Conservation (phyloP, 1,284 basidiomycete genomes). For the Cutaneotrichosporon cavernicola region DNA sequence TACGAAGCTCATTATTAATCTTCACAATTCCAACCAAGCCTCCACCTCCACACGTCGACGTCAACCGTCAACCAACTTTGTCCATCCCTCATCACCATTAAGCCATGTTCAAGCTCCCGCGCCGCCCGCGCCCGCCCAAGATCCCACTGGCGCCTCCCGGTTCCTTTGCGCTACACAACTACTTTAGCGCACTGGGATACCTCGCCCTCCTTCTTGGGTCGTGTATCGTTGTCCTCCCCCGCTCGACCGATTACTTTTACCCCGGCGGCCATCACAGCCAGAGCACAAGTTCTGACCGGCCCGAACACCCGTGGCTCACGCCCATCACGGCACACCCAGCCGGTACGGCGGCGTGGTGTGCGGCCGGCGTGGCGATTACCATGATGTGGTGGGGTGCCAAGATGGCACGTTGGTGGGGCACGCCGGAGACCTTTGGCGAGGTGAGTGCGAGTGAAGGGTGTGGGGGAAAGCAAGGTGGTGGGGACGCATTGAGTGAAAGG, state of each 20-base stretch:
- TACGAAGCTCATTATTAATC: no score
- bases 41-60: neutral
- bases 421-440: constrained; percentile 12
- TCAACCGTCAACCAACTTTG: neutral
- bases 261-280: constrained; percentile 18
- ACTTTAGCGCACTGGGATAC: constrained; percentile 71
- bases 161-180: constrained; percentile 55
- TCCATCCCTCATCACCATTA: neutral
- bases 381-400: constrained; percentile 73
- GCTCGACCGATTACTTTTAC: constrained; percentile 58
- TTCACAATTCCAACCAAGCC: no score
- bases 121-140: neutral
- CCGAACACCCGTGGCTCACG: constrained; percentile 65
- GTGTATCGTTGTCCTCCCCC: constrained; percentile 65
- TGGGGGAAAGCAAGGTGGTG: no score
- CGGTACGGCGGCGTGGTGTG: constrained; percentile 64
- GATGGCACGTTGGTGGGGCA: constrained; percentile 59
- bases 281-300: constrained; percentile 56
- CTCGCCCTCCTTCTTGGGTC: constrained; percentile 67
- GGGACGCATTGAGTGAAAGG: no score
- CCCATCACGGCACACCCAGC: constrained; percentile 65
- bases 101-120: neutral
- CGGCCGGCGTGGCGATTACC: constrained; percentile 60
- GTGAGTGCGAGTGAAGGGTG: constrained; percentile 19
- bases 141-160: neutral